phyloP scores from a whole-genome alignment of 2,329 filamentous ascomycete genomes.

The Penicillium sp. region DNA sequence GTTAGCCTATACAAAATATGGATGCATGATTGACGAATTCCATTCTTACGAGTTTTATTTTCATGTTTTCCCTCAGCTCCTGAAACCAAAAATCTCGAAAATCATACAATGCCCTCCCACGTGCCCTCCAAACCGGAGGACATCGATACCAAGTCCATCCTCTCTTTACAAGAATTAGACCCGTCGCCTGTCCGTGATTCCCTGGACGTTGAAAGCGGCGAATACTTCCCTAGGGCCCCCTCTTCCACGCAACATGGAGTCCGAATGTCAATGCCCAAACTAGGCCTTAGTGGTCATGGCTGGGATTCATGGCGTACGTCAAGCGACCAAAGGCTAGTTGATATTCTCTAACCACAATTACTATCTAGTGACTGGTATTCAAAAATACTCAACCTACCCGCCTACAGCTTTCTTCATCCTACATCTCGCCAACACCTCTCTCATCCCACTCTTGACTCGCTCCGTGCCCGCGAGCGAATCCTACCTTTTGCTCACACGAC shows the following conservation, averaged over 20 bases:
- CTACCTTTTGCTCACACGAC: constrained; percentile 85
- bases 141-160: constrained; percentile 48
- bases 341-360: not conserved
- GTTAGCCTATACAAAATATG: constrained; percentile 1
- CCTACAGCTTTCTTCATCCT: constrained; percentile 73
- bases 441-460: constrained; percentile 72
- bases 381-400: constrained; percentile 86
- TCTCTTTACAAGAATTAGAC: constrained; percentile 73
- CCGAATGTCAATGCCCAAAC: constrained; percentile 21
- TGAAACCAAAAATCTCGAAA: not conserved
- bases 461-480: constrained; percentile 74
- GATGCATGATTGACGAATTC: constrained; percentile 13
- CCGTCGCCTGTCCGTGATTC: constrained; percentile 71
- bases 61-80: not conserved
- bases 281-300: constrained; percentile 66
- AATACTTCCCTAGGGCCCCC: constrained; percentile 40
- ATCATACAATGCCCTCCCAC: constrained; percentile 15
- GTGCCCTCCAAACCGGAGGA: constrained; percentile 25
- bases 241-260: constrained; percentile 3
- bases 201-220: constrained; percentile 49
- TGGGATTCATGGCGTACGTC: constrained; percentile 71
- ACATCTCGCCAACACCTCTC: constrained; percentile 76
- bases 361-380: constrained; percentile 65
- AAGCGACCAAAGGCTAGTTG: not conserved
- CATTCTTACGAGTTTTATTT: constrained; percentile 11